Percentiles rank a stretch among this genome's conserved stretches.
Evolutionary conservation across 805 yeast species (phyloP).

Genomic region (Millerozyma acaciae): DNA sequence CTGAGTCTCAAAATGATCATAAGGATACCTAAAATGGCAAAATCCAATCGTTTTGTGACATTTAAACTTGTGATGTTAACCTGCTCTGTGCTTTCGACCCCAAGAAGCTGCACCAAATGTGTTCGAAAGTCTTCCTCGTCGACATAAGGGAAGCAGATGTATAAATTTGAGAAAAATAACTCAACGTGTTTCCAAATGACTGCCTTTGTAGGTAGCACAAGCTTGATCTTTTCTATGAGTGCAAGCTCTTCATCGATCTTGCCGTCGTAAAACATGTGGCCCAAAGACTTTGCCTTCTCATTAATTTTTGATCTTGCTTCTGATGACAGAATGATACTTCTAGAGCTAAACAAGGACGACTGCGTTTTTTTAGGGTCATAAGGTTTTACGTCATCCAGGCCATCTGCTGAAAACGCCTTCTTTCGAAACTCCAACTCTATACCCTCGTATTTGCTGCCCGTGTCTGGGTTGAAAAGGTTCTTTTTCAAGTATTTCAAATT

Average conservation of each 20-base stretch:
- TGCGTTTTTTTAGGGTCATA: conserved; percentile 1
- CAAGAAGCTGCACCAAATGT: conserved; percentile 5
- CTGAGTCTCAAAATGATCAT: conserved; percentile 31
- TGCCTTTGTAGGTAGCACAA: conserved; percentile 32
- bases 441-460: neutral
- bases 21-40: conserved; percentile 31
- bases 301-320: conserved; percentile 5
- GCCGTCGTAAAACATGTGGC: conserved; percentile 27
- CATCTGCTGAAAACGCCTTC: conserved; percentile 11
- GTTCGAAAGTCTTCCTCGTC: conserved; percentile 32
- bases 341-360: conserved; percentile 1
- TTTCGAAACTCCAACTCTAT: conserved; percentile 5
- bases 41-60: conserved; percentile 25
- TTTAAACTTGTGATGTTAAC: conserved; percentile 12
- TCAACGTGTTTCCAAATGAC: conserved; percentile 37
- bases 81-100: conserved; percentile 6
- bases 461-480: conserved; percentile 1
- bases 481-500: too few species aligned
- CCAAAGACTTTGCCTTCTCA: conserved; percentile 19
- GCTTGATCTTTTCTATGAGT: conserved; percentile 26
- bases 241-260: conserved; percentile 22
- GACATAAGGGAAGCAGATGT: conserved; percentile 43
- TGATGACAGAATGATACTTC: neutral
- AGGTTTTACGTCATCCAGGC: conserved; percentile 8
- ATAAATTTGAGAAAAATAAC: conserved; percentile 38